phyloP scores from a whole-genome alignment of 768 basidiomycete genomes.

The Baorangia bicolor region DNA sequence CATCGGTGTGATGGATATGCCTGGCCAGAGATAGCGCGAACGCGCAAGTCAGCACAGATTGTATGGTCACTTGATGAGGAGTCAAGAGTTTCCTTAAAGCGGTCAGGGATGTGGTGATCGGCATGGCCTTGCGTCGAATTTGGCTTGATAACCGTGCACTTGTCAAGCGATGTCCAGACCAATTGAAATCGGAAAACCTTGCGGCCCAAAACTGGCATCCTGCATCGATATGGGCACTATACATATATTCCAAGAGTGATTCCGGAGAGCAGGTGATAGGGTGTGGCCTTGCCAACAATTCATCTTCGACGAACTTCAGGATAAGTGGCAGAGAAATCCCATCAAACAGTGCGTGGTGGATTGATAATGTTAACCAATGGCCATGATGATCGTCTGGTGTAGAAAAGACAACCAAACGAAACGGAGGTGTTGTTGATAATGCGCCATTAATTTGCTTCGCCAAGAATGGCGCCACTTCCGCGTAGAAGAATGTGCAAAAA shows the following conservation, averaged over 20 bases:
- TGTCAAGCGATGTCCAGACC: conserved; percentile 14
- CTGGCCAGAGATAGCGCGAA: conserved; percentile 29
- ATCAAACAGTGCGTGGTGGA: conserved; percentile 36
- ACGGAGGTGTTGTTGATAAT: conserved; percentile 16
- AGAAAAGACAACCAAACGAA: conserved; percentile 15
- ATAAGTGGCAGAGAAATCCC: conserved; percentile 31
- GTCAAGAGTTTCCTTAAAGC: conserved; percentile 20
- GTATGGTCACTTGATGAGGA: conserved; percentile 29
- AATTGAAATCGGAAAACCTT: conserved; percentile 20
- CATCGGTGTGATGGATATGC: conserved; percentile 22
- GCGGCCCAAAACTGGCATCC: conserved; percentile 27
- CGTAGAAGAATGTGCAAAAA: conserved; percentile 23
- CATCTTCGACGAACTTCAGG: conserved; percentile 29
- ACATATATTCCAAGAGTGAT: conserved; percentile 25
- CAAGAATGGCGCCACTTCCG: conserved; percentile 17
- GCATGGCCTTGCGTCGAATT: conserved; percentile 11
- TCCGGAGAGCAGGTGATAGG: conserved; percentile 11
- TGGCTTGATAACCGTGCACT: not conserved
- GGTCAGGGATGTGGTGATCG: conserved; percentile 17
- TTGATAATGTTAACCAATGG: conserved; percentile 26
- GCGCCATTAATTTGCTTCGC: conserved; percentile 26
- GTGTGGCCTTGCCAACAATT: conserved; percentile 11
- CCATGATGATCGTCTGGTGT: not conserved
- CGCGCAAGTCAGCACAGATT: conserved; percentile 30
- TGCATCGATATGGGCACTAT: conserved; percentile 4